Evolutionary conservation across 2,329 filamentous ascomycete genomes (phyloP).

Genomic region (Phialemonium atrogriseum): DNA sequence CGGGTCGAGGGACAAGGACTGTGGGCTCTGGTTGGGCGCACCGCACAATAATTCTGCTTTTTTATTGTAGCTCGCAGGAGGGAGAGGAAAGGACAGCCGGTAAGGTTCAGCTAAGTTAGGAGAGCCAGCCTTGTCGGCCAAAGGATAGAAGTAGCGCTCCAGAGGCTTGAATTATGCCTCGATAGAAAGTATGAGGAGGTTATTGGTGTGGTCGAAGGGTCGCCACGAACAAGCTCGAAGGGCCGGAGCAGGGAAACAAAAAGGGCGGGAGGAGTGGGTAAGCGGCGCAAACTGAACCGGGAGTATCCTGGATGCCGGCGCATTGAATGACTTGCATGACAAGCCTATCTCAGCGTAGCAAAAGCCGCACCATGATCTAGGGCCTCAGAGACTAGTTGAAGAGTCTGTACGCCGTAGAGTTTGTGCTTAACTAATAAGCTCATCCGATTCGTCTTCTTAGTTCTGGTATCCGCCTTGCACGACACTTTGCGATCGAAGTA

Average conservation of each 20-base stretch:
- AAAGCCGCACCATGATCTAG: too few species aligned
- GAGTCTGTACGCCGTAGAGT: too few species aligned
- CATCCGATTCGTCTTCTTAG: too few species aligned
- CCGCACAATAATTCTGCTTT: background rate
- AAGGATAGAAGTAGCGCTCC: constrained; percentile 1
- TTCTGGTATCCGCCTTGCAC: too few species aligned
- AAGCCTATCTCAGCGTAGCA: too few species aligned
- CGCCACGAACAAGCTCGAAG: constrained; percentile 9
- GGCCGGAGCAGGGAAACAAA: constrained; percentile 15
- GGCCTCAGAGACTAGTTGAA: constrained; percentile 1
- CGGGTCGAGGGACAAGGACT: background rate
- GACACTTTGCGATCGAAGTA: too few species aligned
- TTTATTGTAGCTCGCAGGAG: constrained; percentile 3
- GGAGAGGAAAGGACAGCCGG: constrained; percentile 5
- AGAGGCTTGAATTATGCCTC: constrained; percentile 10
- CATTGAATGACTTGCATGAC: constrained; percentile 11
- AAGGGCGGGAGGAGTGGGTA: constrained; percentile 12
- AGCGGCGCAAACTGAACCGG: constrained; percentile 12
- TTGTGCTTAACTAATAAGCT: too few species aligned
- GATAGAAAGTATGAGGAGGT: constrained; percentile 17
- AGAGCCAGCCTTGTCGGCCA: background rate
- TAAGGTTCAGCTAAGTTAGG: background rate
- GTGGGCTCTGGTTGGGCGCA: background rate
- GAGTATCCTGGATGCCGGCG: constrained; percentile 16
- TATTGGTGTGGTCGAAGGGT: constrained; percentile 9